Percentiles rank a stretch among this genome's conserved stretches.
phyloP scores from a whole-genome alignment of 1,284 basidiomycete genomes.

The Chiua sp. region DNA sequence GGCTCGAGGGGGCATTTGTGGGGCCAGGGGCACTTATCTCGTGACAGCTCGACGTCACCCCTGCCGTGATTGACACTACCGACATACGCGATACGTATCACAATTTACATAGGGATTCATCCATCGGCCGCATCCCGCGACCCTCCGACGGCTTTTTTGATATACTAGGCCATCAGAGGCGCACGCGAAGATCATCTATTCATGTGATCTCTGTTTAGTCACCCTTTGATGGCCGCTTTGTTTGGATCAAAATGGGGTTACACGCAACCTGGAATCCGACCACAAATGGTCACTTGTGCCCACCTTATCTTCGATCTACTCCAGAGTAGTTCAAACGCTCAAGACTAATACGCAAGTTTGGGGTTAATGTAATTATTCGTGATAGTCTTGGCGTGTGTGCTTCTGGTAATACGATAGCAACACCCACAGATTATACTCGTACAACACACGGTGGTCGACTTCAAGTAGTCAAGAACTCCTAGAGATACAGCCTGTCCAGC shows the following conservation, averaged over 20 bases:
- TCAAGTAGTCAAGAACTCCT: neutral
- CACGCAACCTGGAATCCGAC: neutral
- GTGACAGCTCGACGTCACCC: neutral
- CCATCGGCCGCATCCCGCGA: neutral
- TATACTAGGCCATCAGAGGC: neutral
- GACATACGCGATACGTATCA: neutral
- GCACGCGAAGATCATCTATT: neutral
- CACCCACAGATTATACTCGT: constrained; percentile 1
- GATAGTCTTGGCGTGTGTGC: neutral
- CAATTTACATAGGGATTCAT: neutral
- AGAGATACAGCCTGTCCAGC: constrained; percentile 13
- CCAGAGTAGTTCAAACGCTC: neutral
- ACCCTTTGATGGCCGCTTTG: neutral
- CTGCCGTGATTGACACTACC: neutral
- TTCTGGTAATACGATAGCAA: too few species aligned
- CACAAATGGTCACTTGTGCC: neutral
- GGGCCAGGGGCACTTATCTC: neutral
- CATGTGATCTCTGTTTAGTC: neutral
- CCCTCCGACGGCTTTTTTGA: neutral
- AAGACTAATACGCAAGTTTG: neutral
- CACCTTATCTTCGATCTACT: neutral
- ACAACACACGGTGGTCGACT: constrained; percentile 14
- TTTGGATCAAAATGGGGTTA: neutral
- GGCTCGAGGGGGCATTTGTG: neutral
- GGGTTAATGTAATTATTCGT: neutral